Evolutionary conservation across 2,329 filamentous ascomycete species (phyloP).

Genomic region (Arthrobotrys conoides): DNA sequence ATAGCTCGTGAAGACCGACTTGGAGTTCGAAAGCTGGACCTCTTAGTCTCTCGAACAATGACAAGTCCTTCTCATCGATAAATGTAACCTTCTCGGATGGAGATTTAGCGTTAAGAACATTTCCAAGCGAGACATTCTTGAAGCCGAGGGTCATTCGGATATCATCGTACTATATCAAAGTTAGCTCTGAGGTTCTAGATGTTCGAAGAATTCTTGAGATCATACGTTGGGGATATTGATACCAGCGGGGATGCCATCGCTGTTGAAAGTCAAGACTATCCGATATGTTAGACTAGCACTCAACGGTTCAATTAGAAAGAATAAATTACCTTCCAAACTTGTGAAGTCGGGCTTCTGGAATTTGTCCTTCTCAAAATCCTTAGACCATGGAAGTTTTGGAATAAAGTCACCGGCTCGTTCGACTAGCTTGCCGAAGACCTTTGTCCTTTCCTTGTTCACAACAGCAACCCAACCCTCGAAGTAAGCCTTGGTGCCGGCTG

Average conservation of each 20-base stretch:
- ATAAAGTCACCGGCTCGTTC: conserved; percentile 85
- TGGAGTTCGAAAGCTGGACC: conserved; percentile 94
- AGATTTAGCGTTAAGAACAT: conserved; percentile 90
- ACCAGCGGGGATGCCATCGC: conserved; percentile 74
- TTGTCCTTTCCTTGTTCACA: conserved; percentile 74
- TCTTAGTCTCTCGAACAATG: conserved; percentile 83
- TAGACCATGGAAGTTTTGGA: conserved; percentile 87
- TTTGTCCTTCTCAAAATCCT: conserved; percentile 94
- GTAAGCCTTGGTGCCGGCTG: conserved; percentile 83
- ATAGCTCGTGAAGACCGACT: conserved; percentile 77
- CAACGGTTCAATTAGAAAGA: conserved; percentile 63
- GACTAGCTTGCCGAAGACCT: conserved; percentile 82
- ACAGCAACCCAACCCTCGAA: conserved; percentile 88
- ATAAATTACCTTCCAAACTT: conserved; percentile 89
- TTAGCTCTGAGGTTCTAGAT: background rate
- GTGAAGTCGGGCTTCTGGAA: conserved; percentile 97
- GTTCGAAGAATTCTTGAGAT: conserved; percentile 9
- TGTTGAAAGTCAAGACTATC: conserved; percentile 63
- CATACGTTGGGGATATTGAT: conserved; percentile 71
- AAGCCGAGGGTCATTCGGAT: conserved; percentile 87
- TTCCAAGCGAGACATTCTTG: conserved; percentile 94
- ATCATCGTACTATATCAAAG: conserved; percentile 74
- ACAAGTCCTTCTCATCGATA: conserved; percentile 82
- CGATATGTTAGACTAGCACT: conserved; percentile 48
- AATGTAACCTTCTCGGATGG: conserved; percentile 94